Conservation (phyloP, 345 rosid species). For the Heritiera littoralis region DNA sequence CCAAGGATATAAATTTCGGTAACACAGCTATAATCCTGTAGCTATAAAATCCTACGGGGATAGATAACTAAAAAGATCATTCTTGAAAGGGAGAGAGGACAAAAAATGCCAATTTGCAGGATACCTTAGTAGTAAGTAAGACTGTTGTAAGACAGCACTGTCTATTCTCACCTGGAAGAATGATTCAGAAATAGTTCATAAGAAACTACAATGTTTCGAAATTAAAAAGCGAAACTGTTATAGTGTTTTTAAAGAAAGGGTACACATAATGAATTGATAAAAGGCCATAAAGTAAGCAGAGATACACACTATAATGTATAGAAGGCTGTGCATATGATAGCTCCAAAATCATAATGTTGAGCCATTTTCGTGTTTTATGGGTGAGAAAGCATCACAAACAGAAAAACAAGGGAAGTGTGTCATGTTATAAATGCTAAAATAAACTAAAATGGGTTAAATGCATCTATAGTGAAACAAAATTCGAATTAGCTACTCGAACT, state of each 20-base stretch:
- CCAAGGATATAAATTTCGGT: not conserved
- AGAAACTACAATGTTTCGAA: not conserved
- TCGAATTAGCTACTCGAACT: not conserved
- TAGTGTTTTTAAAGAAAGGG: not conserved
- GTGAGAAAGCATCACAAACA: not conserved
- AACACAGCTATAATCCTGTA: not conserved
- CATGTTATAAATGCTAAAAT: not conserved
- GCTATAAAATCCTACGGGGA: not conserved
- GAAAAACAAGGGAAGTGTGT: not conserved
- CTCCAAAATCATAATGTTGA: not conserved
- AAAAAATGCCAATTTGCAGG: not conserved
- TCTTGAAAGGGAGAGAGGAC: not conserved
- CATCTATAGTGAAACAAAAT: not conserved
- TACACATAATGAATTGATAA: not conserved
- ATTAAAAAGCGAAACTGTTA: not conserved
- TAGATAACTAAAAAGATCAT: not conserved
- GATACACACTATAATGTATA: not conserved
- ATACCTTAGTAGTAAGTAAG: conserved; percentile 50
- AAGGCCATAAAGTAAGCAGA: not conserved
- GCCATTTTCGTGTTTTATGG: not conserved
- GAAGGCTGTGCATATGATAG: not conserved
- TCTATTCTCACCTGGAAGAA: conserved; percentile 36
- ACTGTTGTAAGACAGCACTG: conserved; percentile 45
- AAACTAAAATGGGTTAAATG: not conserved
- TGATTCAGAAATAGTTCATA: not conserved